These are phyloP conservation scores for Lactarius quietus DNA, from an alignment of 768 basidiomycete species.

Conservation along the genomic window DNA sequence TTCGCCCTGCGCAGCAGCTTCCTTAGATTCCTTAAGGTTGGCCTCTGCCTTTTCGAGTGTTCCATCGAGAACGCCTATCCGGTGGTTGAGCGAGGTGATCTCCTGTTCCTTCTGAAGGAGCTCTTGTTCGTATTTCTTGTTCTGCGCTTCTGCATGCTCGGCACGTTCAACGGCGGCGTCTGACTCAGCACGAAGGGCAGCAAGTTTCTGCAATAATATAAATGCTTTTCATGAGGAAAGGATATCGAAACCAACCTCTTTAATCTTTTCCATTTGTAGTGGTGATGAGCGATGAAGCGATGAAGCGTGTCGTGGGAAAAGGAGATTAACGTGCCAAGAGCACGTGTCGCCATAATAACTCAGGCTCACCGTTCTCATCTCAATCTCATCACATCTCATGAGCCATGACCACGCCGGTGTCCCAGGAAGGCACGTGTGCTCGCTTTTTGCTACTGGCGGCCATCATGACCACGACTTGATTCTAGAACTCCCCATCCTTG, in stretches of 20 bases:
- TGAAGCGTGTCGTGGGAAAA: slow-evolving; percentile 20
- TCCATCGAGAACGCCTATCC: slow-evolving; percentile 56
- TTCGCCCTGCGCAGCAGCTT: slow-evolving; percentile 62
- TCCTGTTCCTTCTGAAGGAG: slow-evolving; percentile 84
- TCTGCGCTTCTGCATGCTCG: slow-evolving; percentile 80
- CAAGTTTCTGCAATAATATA: slow-evolving; percentile 56
- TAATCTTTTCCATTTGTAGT: slow-evolving; percentile 46
- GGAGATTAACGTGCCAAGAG: slow-evolving; percentile 17
- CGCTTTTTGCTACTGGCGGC: slow-evolving; percentile 24
- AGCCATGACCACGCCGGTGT: slow-evolving; percentile 59
- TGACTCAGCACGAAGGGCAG: slow-evolving; percentile 74
- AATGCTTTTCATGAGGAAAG: not conserved
- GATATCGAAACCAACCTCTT: slow-evolving; percentile 35
- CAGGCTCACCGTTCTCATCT: not conserved
- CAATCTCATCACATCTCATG: slow-evolving; percentile 4
- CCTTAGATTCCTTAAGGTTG: slow-evolving; percentile 63
- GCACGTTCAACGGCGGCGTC: slow-evolving; percentile 79
- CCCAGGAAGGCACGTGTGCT: slow-evolving; percentile 65
- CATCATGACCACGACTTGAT: slow-evolving; percentile 3
- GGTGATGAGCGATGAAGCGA: not conserved
- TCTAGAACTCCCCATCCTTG: slow-evolving; percentile 88
- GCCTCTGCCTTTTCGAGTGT: slow-evolving; percentile 70
- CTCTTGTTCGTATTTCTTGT: slow-evolving; percentile 70
- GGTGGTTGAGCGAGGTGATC: slow-evolving; percentile 73
- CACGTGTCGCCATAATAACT: not conserved